Evolutionary conservation across 495 filamentous ascomycete species (phyloP).

Genomic region (Trichodelitschia bisporula): DNA sequence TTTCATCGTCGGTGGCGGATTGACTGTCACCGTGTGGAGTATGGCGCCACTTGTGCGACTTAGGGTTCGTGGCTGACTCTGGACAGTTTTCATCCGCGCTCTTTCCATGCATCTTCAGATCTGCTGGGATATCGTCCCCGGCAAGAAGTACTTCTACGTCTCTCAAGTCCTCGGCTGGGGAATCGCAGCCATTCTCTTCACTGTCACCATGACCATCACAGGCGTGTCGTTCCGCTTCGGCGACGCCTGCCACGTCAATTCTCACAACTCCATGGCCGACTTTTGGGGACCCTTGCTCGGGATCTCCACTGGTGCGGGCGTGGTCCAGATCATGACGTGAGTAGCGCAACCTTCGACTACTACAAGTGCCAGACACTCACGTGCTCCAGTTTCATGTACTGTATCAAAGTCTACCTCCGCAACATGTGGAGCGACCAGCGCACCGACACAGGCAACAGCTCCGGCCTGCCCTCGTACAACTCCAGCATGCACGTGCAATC

Average conservation of each 20-base stretch:
- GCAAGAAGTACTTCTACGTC: constrained; percentile 71
- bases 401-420: constrained; percentile 75
- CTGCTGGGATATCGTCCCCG: constrained; percentile 84
- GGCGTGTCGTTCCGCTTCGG: constrained; percentile 91
- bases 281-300: constrained; percentile 81
- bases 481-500: constrained; percentile 62
- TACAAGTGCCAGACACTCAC: constrained; percentile 1
- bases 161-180: constrained; percentile 65
- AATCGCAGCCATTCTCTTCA: constrained; percentile 45
- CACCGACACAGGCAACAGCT: constrained; percentile 31
- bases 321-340: constrained; percentile 41
- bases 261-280: constrained; percentile 47
- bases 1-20: constrained; percentile 64
- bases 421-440: constrained; percentile 47
- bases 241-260: constrained; percentile 77
- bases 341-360: constrained; percentile 2
- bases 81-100: constrained; percentile 72
- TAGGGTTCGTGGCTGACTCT: too few species aligned
- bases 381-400: constrained; percentile 66
- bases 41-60: too few species aligned
- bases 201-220: constrained; percentile 54
- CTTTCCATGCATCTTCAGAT: constrained; percentile 91
- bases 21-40: constrained; percentile 63
- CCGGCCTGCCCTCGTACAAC: constrained; percentile 52
- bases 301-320: constrained; percentile 49